Evolutionary conservation across 495 filamentous ascomycete species (phyloP).

Genomic region (Trichoderma orchidacearum): DNA sequence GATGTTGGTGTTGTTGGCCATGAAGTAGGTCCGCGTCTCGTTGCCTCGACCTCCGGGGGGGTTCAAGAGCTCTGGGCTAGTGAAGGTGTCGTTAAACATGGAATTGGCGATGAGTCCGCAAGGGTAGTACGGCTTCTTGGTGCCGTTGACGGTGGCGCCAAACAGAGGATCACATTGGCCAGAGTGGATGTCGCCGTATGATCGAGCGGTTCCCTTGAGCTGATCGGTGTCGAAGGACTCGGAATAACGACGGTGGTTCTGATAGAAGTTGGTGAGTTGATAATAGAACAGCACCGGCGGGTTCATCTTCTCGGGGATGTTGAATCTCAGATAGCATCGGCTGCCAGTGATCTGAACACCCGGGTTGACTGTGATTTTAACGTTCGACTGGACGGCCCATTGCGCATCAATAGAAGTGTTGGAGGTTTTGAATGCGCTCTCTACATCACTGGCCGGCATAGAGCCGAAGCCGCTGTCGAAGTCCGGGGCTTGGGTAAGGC

Average conservation of each 20-base stretch:
- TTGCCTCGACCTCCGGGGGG: slow-evolving; percentile 8
- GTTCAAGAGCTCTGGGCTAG: slow-evolving; percentile 41
- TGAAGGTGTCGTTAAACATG: slow-evolving; percentile 90
- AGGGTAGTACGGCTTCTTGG: slow-evolving; percentile 68
- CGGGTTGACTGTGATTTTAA: slow-evolving; percentile 9
- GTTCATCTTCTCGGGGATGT: slow-evolving; percentile 60
- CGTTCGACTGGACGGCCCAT: slow-evolving; percentile 17
- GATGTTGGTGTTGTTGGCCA: slow-evolving; percentile 61
- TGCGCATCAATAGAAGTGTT: slow-evolving; percentile 14
- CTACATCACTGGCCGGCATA: slow-evolving; percentile 44
- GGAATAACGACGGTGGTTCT: slow-evolving; percentile 96
- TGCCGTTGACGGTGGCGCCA: slow-evolving; percentile 22
- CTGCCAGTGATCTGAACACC: slow-evolving; percentile 10
- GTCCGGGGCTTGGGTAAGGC: slow-evolving; percentile 36
- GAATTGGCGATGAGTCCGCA: slow-evolving; percentile 96
- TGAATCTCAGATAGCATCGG: slow-evolving; percentile 58
- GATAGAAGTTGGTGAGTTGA: slow-evolving; percentile 94
- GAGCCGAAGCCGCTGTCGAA: slow-evolving; percentile 9
- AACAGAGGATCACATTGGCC: slow-evolving; percentile 66
- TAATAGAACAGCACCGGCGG: slow-evolving; percentile 88
- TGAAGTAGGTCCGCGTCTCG: slow-evolving; percentile 40
- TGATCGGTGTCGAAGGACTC: slow-evolving; percentile 75
- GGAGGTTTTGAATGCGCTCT: slow-evolving; percentile 42
- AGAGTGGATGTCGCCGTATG: slow-evolving; percentile 42
- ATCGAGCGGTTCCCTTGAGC: slow-evolving; percentile 57